A percentile compares a stretch with the other conserved stretches of the same genome.
Conservation (phyloP, 345 rosid genomes). For the Psidium guajava region DNA sequence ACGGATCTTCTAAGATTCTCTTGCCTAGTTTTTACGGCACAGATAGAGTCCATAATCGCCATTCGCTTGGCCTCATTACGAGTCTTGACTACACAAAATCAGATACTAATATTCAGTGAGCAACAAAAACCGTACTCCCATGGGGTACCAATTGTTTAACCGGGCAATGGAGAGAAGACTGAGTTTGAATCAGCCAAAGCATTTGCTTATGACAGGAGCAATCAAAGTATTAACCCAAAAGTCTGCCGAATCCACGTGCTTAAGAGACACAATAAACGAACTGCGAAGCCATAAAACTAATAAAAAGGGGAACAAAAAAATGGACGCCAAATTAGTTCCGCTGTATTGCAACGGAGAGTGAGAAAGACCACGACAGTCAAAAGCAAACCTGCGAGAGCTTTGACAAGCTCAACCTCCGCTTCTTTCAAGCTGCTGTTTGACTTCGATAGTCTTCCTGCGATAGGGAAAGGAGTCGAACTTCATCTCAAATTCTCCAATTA, state of each 20-base stretch:
- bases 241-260: too few species aligned
- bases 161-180: background rate
- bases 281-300: too few species aligned
- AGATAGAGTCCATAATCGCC: constrained; percentile 51
- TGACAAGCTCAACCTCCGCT: constrained; percentile 76
- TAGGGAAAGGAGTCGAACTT: background rate
- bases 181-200: background rate
- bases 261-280: too few species aligned
- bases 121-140: background rate
- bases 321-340: too few species aligned
- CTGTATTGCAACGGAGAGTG: background rate
- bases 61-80: constrained; percentile 68
- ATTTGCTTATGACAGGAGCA: background rate
- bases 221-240: background rate
- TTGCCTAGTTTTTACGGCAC: constrained; percentile 42
- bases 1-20: constrained; percentile 45
- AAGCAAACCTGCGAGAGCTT: constrained; percentile 54
- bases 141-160: background rate
- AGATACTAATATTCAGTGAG: background rate
- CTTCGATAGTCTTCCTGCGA: constrained; percentile 39
- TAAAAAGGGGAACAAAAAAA: too few species aligned
- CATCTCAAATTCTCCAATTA: background rate
- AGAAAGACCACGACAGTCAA: background rate
- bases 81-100: constrained; percentile 49
- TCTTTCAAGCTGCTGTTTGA: constrained; percentile 53